Conservation (phyloP, 768 basidiomycete species). For the Cyclocybe cylindracea region DNA sequence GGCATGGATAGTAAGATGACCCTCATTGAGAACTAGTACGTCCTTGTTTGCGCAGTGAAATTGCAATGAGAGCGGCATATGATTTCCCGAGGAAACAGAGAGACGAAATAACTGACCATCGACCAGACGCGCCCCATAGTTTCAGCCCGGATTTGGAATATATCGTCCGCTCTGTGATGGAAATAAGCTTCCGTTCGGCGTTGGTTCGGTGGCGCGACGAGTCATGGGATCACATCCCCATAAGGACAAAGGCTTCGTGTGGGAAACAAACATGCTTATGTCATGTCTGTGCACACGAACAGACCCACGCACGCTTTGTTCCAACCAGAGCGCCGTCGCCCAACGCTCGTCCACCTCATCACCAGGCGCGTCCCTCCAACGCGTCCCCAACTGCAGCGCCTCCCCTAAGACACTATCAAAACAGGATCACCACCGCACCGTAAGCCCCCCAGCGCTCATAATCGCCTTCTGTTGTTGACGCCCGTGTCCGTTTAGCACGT, state of each 20-base stretch:
- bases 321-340: constrained; percentile 12
- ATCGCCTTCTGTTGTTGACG: background rate
- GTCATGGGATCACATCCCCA: no score
- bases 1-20: no score
- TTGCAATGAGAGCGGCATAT: no score
- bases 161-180: no score
- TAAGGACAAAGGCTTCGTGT: no score
- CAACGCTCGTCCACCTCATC: background rate
- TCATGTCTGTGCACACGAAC: background rate
- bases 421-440: background rate
- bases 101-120: no score
- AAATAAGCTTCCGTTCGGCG: no score
- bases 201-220: no score
- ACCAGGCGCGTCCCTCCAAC: constrained; percentile 7
- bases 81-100: no score
- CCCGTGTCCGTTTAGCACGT: constrained; percentile 2
- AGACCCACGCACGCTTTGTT: constrained; percentile 10
- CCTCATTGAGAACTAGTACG: constrained; percentile 2
- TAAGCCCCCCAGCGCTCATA: background rate
- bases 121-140: no score
- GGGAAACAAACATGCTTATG: background rate
- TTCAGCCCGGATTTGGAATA: no score
- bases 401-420: background rate
- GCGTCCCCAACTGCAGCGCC: constrained; percentile 5
- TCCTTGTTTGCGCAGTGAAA: constrained; percentile 14